Percentiles rank a stretch among this genome's conserved stretches.
phyloP scores from a whole-genome alignment of 345 rosid species.

The Citrus reticulata region DNA sequence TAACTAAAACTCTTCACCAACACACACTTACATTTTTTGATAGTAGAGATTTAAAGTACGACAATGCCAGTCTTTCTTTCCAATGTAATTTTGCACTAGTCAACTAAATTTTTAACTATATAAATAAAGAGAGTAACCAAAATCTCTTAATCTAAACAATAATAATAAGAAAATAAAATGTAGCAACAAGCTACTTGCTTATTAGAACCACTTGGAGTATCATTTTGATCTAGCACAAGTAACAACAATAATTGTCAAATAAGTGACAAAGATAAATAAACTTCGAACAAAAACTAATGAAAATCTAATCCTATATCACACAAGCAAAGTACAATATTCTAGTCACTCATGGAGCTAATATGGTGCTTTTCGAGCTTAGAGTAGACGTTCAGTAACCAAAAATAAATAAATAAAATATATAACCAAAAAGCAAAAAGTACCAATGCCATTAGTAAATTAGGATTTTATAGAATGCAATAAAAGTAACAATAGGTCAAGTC shows the following conservation, averaged over 20 bases:
- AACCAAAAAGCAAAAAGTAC: no score
- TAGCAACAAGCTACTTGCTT: slow-evolving; percentile 39
- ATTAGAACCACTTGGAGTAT: slow-evolving; percentile 19
- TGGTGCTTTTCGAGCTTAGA: no score
- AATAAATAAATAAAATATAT: no score
- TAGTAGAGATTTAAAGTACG: slow-evolving; percentile 59
- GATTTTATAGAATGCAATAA: no score
- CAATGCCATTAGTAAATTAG: no score
- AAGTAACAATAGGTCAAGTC: no score
- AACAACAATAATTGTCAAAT: not conserved
- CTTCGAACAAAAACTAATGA: not conserved
- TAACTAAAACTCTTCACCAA: slow-evolving; percentile 2
- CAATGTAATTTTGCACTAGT: slow-evolving; percentile 61
- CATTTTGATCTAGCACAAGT: slow-evolving; percentile 53
- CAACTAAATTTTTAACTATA: slow-evolving; percentile 15
- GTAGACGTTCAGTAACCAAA: not conserved
- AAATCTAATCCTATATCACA: not conserved
- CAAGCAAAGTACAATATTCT: no score
- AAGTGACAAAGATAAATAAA: not conserved
- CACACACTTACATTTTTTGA: slow-evolving; percentile 64
- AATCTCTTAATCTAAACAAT: not conserved
- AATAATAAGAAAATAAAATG: not conserved
- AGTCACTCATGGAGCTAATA: no score
- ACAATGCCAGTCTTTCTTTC: slow-evolving; percentile 77
- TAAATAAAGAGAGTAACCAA: slow-evolving; percentile 3